These are phyloP conservation scores for Colletotrichum truncatum DNA, from an alignment of 2,329 filamentous ascomycete genomes.

Conservation along the genomic window DNA sequence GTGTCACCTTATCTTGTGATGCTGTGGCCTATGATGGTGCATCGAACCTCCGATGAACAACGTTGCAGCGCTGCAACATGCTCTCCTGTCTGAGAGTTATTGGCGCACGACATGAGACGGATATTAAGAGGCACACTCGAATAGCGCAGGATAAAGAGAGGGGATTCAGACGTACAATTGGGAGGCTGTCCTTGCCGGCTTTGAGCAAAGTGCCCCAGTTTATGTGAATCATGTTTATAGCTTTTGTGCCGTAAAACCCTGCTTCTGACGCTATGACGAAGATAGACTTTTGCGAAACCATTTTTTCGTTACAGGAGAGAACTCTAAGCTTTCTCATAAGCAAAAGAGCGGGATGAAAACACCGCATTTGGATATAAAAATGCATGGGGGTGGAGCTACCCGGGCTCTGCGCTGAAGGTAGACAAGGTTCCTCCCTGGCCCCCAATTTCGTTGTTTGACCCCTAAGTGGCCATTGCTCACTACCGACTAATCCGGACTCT, in stretches of 20 bases:
- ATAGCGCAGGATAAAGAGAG: no score
- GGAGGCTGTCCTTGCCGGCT: no score
- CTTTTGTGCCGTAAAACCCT: neutral
- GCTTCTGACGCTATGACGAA: neutral
- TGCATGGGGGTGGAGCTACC: neutral
- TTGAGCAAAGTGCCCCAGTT: no score
- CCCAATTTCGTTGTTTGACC: neutral
- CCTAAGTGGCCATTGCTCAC: neutral
- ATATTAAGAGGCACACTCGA: no score
- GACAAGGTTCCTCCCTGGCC: neutral
- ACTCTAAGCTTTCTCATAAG: neutral
- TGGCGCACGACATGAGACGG: neutral
- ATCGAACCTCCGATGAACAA: neutral
- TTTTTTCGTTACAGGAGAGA: conserved; percentile 17
- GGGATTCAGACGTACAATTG: no score
- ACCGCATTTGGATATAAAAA: neutral
- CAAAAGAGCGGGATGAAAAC: neutral
- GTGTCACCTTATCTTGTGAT: neutral
- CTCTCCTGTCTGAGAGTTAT: neutral
- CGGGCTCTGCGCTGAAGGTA: neutral
- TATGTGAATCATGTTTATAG: neutral
- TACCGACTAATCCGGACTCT: neutral
- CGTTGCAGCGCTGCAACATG: neutral
- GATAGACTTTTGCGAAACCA: conserved; percentile 5
- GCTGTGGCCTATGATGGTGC: neutral